Evolutionary conservation across 2,329 filamentous ascomycete species (phyloP), one percentile per base, ranked within the genome.

Genomic region (Alternaria viburni): DNA sequence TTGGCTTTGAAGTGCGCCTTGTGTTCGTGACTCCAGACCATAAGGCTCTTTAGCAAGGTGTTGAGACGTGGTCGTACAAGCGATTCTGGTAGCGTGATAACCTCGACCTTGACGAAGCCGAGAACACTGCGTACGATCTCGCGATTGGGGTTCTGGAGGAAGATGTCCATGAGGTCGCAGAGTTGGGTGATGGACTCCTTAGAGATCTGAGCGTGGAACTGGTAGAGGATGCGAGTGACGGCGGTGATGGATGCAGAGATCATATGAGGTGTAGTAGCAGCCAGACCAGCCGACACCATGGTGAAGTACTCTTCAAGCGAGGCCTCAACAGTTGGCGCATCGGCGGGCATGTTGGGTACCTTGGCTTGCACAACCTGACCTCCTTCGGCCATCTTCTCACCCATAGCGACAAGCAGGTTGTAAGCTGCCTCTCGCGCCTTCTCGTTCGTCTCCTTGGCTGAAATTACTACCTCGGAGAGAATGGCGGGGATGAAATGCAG

Each of bases 1-100:
- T 98, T 99, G 54, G 92, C 90, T 75, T 95, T 93, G 83, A 99
- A 96, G 78, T 97, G 93, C 12, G 93, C 93, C 83, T 98, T 98
- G 85, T 99, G 96, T 81, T 99, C 96, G 80, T 97, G 93, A 77
- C 92, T 94, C 95, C 96, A 99, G 45, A 94, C 89, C 85, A 98
- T 93, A 19, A 98, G 85, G 80, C 97, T 97, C 4, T 94, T 93
- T 3, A 99, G 88, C 51, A 99, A 86, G 0, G 89, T 89, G 30
- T 86, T 83, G 36, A 99, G 87, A 23, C 93, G 89, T 5, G 93
- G 90, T 36, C 90, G 86, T 83, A 99, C 90, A 67, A 97, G 85
- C 6, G 91, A 88, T 44, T 89, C 88, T 0, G 95, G 93, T 28
- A 98, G 83, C 62, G 92, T 90, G 73, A 98, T 93, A 62, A 97